phyloP scores from a whole-genome alignment of 1,284 basidiomycete species.

The Puccinia hordei region DNA sequence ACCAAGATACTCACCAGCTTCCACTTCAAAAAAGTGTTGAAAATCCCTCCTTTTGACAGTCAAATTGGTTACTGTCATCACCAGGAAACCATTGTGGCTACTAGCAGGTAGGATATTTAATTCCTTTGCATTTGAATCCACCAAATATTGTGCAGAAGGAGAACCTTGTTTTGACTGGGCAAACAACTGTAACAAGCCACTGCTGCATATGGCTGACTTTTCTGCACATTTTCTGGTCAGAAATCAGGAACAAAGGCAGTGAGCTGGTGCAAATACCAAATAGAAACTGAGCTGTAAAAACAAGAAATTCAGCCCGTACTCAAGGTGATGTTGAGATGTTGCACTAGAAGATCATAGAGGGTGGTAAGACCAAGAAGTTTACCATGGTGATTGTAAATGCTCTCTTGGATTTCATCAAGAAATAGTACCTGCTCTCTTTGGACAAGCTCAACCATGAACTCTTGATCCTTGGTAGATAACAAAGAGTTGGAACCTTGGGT shows the following conservation, averaged over 20 bases:
- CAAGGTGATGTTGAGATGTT: constrained; percentile 2
- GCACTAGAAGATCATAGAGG: not conserved
- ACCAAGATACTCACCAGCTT: not conserved
- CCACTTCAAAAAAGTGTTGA: constrained; percentile 21
- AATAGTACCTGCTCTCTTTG: not conserved
- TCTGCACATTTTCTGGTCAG: not conserved
- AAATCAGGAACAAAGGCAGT: not conserved
- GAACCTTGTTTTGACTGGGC: not conserved
- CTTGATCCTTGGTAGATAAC: not conserved
- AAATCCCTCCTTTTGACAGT: constrained; percentile 2
- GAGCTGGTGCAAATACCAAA: not conserved
- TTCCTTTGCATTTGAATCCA: not conserved
- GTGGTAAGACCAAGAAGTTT: not conserved
- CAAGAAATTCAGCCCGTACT: constrained; percentile 17
- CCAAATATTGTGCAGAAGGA: not conserved
- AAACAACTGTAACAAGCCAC: not conserved
- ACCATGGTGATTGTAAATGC: not conserved
- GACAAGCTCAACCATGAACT: constrained; percentile 22
- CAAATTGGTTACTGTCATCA: not conserved
- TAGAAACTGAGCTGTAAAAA: not conserved
- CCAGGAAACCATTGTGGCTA: not conserved
- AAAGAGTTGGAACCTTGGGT: not conserved
- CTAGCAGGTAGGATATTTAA: not conserved
- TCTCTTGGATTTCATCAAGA: constrained; percentile 4
- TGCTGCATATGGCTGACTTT: not conserved